These are phyloP conservation scores for Tuber microsphaerosporum DNA, from an alignment of 495 filamentous ascomycete species.

Conservation along the genomic window DNA sequence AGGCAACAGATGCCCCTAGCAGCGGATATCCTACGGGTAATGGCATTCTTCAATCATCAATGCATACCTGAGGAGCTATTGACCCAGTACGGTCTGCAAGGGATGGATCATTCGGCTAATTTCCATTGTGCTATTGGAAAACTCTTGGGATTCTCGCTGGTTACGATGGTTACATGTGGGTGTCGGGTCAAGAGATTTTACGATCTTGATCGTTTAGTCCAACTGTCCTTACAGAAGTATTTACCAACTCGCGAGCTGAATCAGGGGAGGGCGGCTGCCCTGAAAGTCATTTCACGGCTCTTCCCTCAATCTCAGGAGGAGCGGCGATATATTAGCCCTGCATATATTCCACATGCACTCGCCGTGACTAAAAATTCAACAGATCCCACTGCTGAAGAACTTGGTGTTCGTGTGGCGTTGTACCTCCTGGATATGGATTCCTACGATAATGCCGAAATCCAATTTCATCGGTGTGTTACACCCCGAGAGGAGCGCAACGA, in stretches of 20 bases:
- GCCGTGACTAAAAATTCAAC: neutral
- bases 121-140: neutral
- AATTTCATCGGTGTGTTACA: too few relatives aligned
- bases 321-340: neutral
- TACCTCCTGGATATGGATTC: neutral
- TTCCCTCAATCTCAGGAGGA: neutral
- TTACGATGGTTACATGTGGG: neutral
- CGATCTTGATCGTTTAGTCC: slow-evolving; percentile 17
- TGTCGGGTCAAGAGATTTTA: neutral
- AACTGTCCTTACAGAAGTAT: slow-evolving; percentile 1
- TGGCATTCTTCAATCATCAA: slow-evolving; percentile 40
- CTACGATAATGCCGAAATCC: neutral
- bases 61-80: slow-evolving; percentile 34
- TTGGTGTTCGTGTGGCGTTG: neutral
- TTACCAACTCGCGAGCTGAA: neutral
- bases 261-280: neutral
- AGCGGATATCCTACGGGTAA: slow-evolving; percentile 41
- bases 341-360: slow-evolving; percentile 10
- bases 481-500: too few relatives aligned
- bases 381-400: neutral
- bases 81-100: neutral
- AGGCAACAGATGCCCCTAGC: slow-evolving; percentile 29
- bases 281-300: neutral
- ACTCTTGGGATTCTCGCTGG: neutral
- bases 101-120: neutral